Evolutionary conservation across 495 filamentous ascomycete species (phyloP), one percentile per base, ranked within the genome.

Genomic region (Aspergillus steynii): DNA sequence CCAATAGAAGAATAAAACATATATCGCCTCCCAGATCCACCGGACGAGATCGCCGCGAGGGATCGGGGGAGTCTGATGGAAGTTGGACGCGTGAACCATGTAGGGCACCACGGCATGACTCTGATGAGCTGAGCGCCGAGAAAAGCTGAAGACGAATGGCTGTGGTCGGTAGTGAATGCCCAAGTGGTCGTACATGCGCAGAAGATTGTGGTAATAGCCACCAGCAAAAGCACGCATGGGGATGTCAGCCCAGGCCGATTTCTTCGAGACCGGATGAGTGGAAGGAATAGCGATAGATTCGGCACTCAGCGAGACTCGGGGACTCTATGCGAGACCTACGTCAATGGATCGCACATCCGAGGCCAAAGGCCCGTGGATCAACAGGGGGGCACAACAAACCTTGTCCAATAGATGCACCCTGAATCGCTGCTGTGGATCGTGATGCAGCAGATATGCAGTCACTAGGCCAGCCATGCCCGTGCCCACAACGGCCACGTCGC

Each of bases 201-300:
- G 72, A 47, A 85, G 68, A 53, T 80, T 79, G n/a, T 69, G 71
- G 55, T 85, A 83, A 65, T 77, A 85, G 31, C 81, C 78, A 20
- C 73, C 80, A 9, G 82, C 77, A 54, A 84, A 81, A 2, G 78
- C 75, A 31, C 82, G 81, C 81, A 84, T 85, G 15, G 83, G 83
- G 27, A 85, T 63, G 68, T 85, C 81, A 42, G 78, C 62, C 56
- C 80, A 71, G 53, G 37, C 31, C 32, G 29, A 5, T 9, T 53
- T 25, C 54, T 58, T 50, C 26, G 46, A 32, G 29, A 29, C 37
- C 5, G 14, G 31, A 32, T 65, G n/a, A 15, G 20, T 34, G 6
- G 51, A 61, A 4, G 59, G 28, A 50, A 66, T 58, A 2, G 51
- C 52, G 49, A 68, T 60, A 14, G 66, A 65, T 54, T 67, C 69